Percentiles rank a stretch among this genome's conserved stretches.
Evolutionary conservation across 129 eudicot species (phyloP).

Genomic region (Flaveria bidentis): DNA sequence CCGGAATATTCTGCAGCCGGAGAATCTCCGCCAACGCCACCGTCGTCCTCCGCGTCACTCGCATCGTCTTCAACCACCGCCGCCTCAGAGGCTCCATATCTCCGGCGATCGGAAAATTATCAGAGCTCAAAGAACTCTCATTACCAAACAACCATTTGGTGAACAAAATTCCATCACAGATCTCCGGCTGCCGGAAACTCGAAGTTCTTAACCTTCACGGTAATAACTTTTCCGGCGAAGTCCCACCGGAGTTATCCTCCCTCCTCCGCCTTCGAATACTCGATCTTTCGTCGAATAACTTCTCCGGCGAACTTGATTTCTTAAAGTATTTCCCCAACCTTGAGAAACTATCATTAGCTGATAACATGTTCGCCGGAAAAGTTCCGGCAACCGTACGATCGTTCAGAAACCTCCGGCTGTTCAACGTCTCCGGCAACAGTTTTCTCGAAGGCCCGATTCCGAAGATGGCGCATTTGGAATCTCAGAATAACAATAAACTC

Average conservation of each 20-base stretch:
- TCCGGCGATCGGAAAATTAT: constrained; percentile 59
- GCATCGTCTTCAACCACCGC: constrained; percentile 49
- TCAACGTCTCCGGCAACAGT: constrained; percentile 75
- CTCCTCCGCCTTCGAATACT: constrained; percentile 53
- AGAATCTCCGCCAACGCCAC: constrained; percentile 36
- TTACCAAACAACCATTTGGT: constrained; percentile 53
- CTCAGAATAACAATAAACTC: constrained; percentile 1
- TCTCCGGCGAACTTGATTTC: constrained; percentile 65
- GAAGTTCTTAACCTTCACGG: constrained; percentile 58
- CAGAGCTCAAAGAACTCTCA: constrained; percentile 79
- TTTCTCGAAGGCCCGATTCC: constrained; percentile 56
- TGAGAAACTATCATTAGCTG: constrained; percentile 60
- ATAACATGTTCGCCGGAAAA: constrained; percentile 76
- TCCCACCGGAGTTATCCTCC: constrained; percentile 59
- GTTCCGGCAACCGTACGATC: constrained; percentile 60
- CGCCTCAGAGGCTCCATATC: constrained; percentile 57
- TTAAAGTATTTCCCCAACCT: constrained; percentile 70
- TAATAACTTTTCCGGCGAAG: constrained; percentile 58
- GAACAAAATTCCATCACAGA: constrained; percentile 58
- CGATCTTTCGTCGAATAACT: constrained; percentile 53
- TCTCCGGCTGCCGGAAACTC: constrained; percentile 55
- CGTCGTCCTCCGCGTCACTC: constrained; percentile 53
- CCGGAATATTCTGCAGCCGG: constrained; percentile 60
- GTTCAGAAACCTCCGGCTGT: constrained; percentile 60
- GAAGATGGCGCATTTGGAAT: constrained; percentile 41